Evolutionary conservation across 2,329 filamentous ascomycete species (phyloP), one percentile per base, ranked within the genome.

Genomic region (Endothia cerciana): DNA sequence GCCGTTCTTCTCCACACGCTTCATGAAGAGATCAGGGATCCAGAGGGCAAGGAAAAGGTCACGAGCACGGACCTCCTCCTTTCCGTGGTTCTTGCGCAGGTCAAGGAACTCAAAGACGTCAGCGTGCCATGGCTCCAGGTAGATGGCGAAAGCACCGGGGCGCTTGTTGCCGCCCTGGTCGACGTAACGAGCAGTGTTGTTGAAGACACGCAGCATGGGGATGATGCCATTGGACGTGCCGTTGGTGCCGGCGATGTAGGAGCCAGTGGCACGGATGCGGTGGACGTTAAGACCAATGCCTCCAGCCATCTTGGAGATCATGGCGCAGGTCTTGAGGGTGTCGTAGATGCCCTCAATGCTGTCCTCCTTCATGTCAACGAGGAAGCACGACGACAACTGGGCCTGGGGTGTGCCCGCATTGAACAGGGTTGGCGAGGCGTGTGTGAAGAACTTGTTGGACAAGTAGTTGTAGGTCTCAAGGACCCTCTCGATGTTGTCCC

Each of bases 1-100:
- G 65, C 88, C 91, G 78, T 99, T 99, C 84, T 93, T 90, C 82
- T 99, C 93, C 65, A 99, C 94, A 78, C 95, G 93, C 86, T 97
- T 97, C 95, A 99, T 99, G 88, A 99, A 99, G 56, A 99, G 87
- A 83, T 99, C 95, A 19, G 95, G 94, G 66, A 97, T 97, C 95
- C 95, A 99, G 60, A 99, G 87, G 67, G 94, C 95, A 70, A 97
- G 93, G 88, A 99, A 99, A 61, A 99, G 86, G 78, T 99, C 95
- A 76, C 95, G 94, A 70, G 95, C 95, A 74, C 95, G 93, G 71
- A 97, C 88, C 82, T 99, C 95, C 78, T 99, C 95, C 83, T 99
- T 99, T 73, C 95, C 95, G 80, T 99, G 95, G 81, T 99, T 99
- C 90, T 99, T 99, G 75, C 95, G 91, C 63, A 99, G 88, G 75